phyloP scores from a whole-genome alignment of 768 basidiomycete genomes.

The Neoboletus magnificus region DNA sequence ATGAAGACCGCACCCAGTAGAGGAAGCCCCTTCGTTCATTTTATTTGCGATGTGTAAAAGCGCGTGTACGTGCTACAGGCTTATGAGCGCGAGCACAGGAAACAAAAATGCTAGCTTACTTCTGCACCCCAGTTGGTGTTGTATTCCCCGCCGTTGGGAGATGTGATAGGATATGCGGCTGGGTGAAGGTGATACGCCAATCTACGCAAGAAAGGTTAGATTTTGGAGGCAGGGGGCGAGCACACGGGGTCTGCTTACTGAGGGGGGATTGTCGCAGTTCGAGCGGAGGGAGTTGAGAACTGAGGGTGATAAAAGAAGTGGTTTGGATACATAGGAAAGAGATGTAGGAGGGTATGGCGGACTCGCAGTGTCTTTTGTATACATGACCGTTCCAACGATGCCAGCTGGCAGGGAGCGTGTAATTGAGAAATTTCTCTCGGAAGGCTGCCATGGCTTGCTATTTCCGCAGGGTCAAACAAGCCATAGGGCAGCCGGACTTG shows the following conservation, averaged over 20 bases:
- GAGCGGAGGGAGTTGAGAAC: background rate
- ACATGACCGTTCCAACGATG: constrained; percentile 5
- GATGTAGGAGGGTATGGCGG: too few species aligned
- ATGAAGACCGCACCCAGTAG: background rate
- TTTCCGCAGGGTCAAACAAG: background rate
- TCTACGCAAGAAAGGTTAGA: background rate
- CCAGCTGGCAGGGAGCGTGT: background rate
- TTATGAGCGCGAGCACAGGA: background rate
- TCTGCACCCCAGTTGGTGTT: background rate
- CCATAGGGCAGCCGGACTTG: background rate
- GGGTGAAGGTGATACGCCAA: background rate
- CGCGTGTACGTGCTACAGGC: background rate
- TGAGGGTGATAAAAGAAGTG: too few species aligned
- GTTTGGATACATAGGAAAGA: background rate
- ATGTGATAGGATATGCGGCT: background rate
- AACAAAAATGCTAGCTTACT: background rate
- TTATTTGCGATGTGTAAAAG: background rate
- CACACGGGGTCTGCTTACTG: background rate
- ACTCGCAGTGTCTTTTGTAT: background rate
- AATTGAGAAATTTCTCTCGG: background rate
- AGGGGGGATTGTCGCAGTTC: fast-evolving
- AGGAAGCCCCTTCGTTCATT: background rate
- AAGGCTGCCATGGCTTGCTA: background rate
- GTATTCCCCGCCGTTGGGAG: background rate
- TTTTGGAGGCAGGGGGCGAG: too few species aligned